A percentile compares a stretch with the other conserved stretches of the same genome.
phyloP scores from a whole-genome alignment of 2,329 filamentous ascomycete genomes.

The Phaeosphaeriaceae sp. region DNA sequence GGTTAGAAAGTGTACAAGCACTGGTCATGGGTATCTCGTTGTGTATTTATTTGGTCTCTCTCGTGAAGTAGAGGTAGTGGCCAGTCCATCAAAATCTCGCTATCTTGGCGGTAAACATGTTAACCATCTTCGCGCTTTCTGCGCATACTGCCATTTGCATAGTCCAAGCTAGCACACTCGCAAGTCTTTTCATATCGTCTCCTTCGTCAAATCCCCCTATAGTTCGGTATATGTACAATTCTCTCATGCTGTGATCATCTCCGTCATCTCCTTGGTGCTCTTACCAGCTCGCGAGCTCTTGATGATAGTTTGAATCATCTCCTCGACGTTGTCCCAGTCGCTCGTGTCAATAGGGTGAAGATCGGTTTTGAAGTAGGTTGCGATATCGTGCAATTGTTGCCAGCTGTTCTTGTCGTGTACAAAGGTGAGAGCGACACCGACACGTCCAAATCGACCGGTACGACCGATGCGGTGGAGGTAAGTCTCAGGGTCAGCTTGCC shows the following conservation, averaged over 20 bases:
- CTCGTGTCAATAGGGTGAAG: constrained; percentile 81
- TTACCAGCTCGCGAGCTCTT: constrained; percentile 51
- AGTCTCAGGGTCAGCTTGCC: constrained; percentile 82
- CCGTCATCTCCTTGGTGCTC: constrained; percentile 49
- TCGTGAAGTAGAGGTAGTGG: constrained; percentile 5
- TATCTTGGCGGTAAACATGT: constrained; percentile 1
- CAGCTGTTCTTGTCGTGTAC: constrained; percentile 87
- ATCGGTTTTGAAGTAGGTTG: constrained; percentile 78
- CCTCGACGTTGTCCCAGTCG: constrained; percentile 92
- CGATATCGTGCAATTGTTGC: constrained; percentile 79
- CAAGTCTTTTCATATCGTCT: constrained; percentile 3
- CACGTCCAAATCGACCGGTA: constrained; percentile 94
- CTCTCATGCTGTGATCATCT: constrained; percentile 19
- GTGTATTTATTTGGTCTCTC: constrained; percentile 14
- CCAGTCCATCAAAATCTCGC: constrained; percentile 6
- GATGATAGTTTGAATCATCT: constrained; percentile 73
- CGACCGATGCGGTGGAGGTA: constrained; percentile 98
- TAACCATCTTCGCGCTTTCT: constrained; percentile 1
- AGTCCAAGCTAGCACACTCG: background rate
- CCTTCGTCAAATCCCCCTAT: background rate
- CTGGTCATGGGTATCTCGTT: constrained; percentile 30
- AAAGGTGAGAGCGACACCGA: constrained; percentile 94
- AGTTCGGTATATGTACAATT: background rate
- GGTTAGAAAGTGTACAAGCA: background rate
- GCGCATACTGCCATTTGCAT: background rate